These are phyloP conservation scores for Asclepias syriaca DNA, from an alignment of 257 asterid species.

Conservation along the genomic window DNA sequence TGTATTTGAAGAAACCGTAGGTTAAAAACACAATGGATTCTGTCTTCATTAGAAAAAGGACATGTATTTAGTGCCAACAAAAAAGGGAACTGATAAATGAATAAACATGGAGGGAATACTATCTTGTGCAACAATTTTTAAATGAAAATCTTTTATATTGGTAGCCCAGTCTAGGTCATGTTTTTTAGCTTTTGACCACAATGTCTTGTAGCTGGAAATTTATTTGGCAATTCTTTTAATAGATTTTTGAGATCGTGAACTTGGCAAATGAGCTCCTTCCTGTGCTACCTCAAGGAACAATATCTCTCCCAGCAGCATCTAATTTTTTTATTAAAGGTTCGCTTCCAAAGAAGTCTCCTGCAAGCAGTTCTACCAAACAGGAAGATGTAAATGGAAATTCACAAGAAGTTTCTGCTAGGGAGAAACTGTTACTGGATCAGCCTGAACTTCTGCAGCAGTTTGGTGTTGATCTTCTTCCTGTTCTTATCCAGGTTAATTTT, in stretches of 20 bases:
- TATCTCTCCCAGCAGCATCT: conserved; percentile 70
- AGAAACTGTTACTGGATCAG: conserved; percentile 76
- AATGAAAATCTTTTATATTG: not conserved
- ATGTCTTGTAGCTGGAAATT: not conserved
- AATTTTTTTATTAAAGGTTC: conserved; percentile 60
- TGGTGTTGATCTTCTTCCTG: conserved; percentile 93
- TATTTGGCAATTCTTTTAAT: conserved; percentile 9
- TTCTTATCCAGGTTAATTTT: conserved; percentile 74
- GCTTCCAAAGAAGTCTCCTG: conserved; percentile 47
- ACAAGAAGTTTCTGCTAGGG: conserved; percentile 65
- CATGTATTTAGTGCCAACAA: no score
- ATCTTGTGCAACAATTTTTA: not conserved
- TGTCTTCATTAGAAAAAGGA: no score
- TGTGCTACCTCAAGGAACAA: conserved; percentile 86
- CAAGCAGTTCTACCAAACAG: conserved; percentile 60
- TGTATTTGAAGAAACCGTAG: no score
- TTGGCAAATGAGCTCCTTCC: conserved; percentile 99
- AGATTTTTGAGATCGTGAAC: conserved; percentile 97
- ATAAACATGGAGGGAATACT: not conserved
- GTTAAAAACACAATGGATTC: no score
- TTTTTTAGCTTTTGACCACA: not conserved
- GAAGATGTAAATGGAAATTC: conserved; percentile 53
- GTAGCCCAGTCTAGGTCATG: not conserved
- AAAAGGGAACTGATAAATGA: no score
- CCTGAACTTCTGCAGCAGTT: conserved; percentile 94